Base-by-base conservation (phyloP, 306 rosid genomes). In the Gastrolobium villosum region DNA sequence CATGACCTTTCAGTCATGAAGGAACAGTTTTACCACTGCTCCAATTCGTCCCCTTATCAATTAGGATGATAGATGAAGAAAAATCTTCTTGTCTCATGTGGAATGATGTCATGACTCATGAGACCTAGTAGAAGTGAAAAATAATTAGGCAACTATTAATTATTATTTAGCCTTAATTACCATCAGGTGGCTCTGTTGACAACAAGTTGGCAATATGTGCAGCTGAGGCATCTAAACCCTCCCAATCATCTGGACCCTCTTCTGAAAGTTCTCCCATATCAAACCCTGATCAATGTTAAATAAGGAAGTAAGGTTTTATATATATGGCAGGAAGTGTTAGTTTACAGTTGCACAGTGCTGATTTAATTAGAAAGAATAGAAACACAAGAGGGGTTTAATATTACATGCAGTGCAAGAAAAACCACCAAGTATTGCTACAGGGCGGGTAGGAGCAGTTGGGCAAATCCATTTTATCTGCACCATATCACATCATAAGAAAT, bases 391-490 rank as follows among this genome's bases (percentile, higher is more conserved):
- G 41, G 20, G 13, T 75, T 49, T 56, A 64, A 74, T 72, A 84
- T 88, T 84, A 94, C 98, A 94, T 66, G 98, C 91, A 69, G 96
- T 90, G 86, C 97, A 94, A 48, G 88, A 72, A 90, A 92, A 92
- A 74, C 96, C 96, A 13, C 98, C 98, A 14, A 92, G 90, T 44
- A 80, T 55, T 4, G 92, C 79, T 41, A 92, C 98, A n/a, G 96
- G 88, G 65, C 97, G 94, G 39, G 88, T 92, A 31, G 96, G 98
- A 56, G 98, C 98, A 62, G 98, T 94, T 13, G 98, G 98, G 74
- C 98, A 94, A 79, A 94, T 94, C 98, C 98, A 94, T 82, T 94
- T 94, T 79, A 94, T 86, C 98, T 94, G 90, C 72, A 79, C 30
- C 77, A 83, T 26, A 15, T 74, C 46, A 77, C n/a, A 76, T 77